Evolutionary conservation across 345 rosid species (phyloP), one percentile per base, ranked within the genome.

Genomic region (Mercurialis annua): DNA sequence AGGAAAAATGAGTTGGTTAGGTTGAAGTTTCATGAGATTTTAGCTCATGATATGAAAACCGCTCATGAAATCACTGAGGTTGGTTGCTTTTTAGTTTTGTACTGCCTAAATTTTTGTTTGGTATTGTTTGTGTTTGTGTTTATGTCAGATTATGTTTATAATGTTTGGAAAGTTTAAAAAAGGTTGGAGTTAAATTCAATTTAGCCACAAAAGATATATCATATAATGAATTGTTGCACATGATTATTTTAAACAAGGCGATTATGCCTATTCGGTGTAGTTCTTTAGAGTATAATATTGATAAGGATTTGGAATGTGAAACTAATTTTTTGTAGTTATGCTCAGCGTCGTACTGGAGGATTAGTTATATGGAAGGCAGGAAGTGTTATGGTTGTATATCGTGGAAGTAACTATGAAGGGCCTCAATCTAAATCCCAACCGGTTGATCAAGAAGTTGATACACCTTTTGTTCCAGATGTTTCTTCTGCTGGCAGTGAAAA

Each of bases 291-390:
- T n/a, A n/a, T n/a, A n/a, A n/a, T n/a, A n/a, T n/a, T 68, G 48
- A 52, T 47, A 38, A 27, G 30, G 49, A 1, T 63, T 38, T 43
- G 47, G 31, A 29, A 58, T 33, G 31, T 44, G 59, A 67, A 29
- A 70, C 77, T 85, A 71, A 79, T 64, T 71, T 55, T 43, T 74
- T 82, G 57, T 63, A 69, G 65, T 82, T 62, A 79, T 81, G 79
- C 33, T 70, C 97, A 95, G 99, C 90, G 94, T 52, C 92, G 99
- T 73, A 95, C 99, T 31, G 85, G 97, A 67, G 99, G 97, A 62
- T 79, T 90, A 77, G 97, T 95, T 62, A 75, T 92, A 71, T 95
- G 99, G 99, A 86, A 81, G 76, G 90, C 98, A n/a, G 98, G 99
- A 66, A 95, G 99, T 80, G 94, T 88, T 8, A 90, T 95, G 98